These are phyloP conservation scores for Chlorella sp. DNA, from an alignment of 139 green algal species.

Conservation along the genomic window DNA sequence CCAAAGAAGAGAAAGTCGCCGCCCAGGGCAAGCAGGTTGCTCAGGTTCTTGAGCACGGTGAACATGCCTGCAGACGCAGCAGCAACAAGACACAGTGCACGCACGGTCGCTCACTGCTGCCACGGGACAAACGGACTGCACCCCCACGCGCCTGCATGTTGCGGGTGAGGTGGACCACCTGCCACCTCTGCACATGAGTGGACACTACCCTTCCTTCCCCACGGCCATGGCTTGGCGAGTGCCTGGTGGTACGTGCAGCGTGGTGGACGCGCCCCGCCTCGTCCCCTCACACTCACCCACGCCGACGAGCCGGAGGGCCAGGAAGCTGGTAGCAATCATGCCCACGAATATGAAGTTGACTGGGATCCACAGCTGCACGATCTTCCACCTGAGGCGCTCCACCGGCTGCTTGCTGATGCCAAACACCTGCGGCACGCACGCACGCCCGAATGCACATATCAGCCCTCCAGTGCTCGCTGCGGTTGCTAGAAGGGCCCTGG, in stretches of 20 bases:
- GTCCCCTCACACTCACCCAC: conserved; percentile 35
- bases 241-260: neutral
- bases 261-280: neutral
- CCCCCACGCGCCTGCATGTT: neutral
- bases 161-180: conserved; percentile 30
- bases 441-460: neutral
- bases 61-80: conserved; percentile 36
- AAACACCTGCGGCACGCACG: conserved; percentile 1
- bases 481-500: conserved; percentile 8
- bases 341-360: conserved; percentile 89
- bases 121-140: too few species aligned
- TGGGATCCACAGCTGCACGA: conserved; percentile 69
- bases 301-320: conserved; percentile 58
- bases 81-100: neutral
- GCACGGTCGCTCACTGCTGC: neutral
- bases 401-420: conserved; percentile 6
- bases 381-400: conserved; percentile 49
- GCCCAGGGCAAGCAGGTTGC: conserved; percentile 73
- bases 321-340: conserved; percentile 80
- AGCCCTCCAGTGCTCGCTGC: conserved; percentile 17
- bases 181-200: neutral
- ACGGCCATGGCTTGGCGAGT: neutral
- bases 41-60: conserved; percentile 89
- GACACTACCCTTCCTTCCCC: too few species aligned
- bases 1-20: conserved; percentile 71